Evolutionary conservation across 2,329 filamentous ascomycete species (phyloP).

Genomic region (Whalleya microplaca): DNA sequence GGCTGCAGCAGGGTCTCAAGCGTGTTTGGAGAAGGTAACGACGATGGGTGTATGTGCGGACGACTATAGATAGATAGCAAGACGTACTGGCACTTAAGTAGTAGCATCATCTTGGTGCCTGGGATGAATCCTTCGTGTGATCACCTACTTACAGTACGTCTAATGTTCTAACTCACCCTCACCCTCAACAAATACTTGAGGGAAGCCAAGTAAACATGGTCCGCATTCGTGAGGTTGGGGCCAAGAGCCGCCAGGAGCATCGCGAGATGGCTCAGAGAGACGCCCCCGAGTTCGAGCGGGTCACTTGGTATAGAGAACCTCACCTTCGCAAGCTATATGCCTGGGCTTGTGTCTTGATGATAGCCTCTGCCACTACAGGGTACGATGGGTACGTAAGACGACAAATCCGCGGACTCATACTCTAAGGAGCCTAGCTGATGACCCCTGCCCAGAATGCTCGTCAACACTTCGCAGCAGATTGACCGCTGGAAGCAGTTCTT

Average conservation of each 20-base stretch:
- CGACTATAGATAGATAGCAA: not conserved
- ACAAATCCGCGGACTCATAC: not conserved
- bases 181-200: constrained; percentile 12
- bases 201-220: constrained; percentile 19
- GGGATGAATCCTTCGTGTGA: no score
- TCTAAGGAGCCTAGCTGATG: not conserved
- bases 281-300: constrained; percentile 55
- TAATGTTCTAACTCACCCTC: not conserved
- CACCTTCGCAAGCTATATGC: constrained; percentile 60
- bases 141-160: no score
- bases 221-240: constrained; percentile 22
- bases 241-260: constrained; percentile 32
- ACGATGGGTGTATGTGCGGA: not conserved
- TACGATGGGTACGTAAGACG: constrained; percentile 54
- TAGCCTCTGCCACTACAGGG: constrained; percentile 64
- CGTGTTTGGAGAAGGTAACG: constrained; percentile 2
- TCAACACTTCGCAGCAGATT: constrained; percentile 64
- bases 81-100: not conserved
- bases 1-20: constrained; percentile 4
- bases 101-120: not conserved
- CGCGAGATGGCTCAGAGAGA: constrained; percentile 46
- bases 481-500: constrained; percentile 57
- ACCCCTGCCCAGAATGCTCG: constrained; percentile 46
- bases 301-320: constrained; percentile 60
- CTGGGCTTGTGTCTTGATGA: constrained; percentile 56